Conservation (phyloP, 2,329 filamentous ascomycete genomes). For the Trichoderma simmonsii region DNA sequence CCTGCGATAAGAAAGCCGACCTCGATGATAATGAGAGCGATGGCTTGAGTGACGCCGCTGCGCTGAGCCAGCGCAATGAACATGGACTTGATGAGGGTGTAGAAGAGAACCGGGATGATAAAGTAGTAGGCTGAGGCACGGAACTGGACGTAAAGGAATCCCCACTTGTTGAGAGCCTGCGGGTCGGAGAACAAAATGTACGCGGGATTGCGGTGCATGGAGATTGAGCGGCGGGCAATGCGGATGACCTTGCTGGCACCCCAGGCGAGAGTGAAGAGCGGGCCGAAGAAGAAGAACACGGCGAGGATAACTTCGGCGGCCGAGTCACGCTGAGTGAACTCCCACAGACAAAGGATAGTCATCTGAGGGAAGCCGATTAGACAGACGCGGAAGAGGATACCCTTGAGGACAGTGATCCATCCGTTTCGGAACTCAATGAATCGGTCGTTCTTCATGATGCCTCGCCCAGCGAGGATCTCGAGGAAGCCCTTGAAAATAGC, state of each 20-base stretch:
- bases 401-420: constrained; percentile 89
- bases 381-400: constrained; percentile 85
- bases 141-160: constrained; percentile 96
- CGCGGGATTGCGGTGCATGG: constrained; percentile 92
- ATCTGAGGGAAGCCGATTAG: constrained; percentile 92
- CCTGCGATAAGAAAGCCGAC: constrained; percentile 72
- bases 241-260: constrained; percentile 86
- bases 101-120: constrained; percentile 73
- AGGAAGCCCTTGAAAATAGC: constrained; percentile 76
- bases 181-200: constrained; percentile 97
- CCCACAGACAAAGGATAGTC: constrained; percentile 87
- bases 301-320: constrained; percentile 81
- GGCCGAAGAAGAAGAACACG: constrained; percentile 81
- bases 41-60: constrained; percentile 68
- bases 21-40: constrained; percentile 82
- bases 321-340: constrained; percentile 83
- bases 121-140: constrained; percentile 95
- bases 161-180: constrained; percentile 94
- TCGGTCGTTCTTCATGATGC: constrained; percentile 78
- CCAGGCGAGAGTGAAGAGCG: constrained; percentile 76
- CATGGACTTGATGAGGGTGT: constrained; percentile 82
- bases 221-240: constrained; percentile 81
- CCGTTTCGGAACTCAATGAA: constrained; percentile 93
- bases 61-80: constrained; percentile 81
- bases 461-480: constrained; percentile 70